phyloP scores from a whole-genome alignment of 2,329 filamentous ascomycete genomes.

The Elsinoe fawcettii region DNA sequence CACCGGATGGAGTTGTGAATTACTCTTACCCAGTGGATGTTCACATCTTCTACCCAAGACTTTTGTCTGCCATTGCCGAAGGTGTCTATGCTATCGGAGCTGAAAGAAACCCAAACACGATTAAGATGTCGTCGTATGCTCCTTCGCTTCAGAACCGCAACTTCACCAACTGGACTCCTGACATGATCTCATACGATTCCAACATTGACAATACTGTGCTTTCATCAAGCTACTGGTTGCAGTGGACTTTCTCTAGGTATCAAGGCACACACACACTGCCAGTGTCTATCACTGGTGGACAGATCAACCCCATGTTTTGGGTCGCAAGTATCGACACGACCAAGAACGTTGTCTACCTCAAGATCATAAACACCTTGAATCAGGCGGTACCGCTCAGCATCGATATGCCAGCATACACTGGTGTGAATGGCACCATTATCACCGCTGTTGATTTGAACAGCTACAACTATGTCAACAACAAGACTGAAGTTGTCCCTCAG shows the following conservation, averaged over 20 bases:
- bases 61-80: constrained; percentile 26
- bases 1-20: constrained; percentile 24
- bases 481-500: constrained; percentile 22
- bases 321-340: constrained; percentile 24
- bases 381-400: constrained; percentile 21
- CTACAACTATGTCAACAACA: constrained; percentile 25
- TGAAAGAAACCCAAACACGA: constrained; percentile 26
- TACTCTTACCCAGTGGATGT: constrained; percentile 21
- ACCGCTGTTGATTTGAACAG: constrained; percentile 21
- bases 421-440: constrained; percentile 26
- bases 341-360: constrained; percentile 18
- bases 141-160: constrained; percentile 29
- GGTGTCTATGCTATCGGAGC: constrained; percentile 27
- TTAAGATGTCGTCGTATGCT: constrained; percentile 26
- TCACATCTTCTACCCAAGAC: constrained; percentile 24
- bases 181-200: constrained; percentile 29
- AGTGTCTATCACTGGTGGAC: constrained; percentile 23
- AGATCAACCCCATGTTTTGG: constrained; percentile 29
- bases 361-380: constrained; percentile 24
- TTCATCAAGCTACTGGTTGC: constrained; percentile 27
- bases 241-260: constrained; percentile 26
- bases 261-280: constrained; percentile 27
- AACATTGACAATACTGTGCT: constrained; percentile 26
- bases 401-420: constrained; percentile 19
- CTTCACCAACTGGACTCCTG: constrained; percentile 28